phyloP scores from a whole-genome alignment of 2,329 filamentous ascomycete genomes.

The Aspergillus jensenii region DNA sequence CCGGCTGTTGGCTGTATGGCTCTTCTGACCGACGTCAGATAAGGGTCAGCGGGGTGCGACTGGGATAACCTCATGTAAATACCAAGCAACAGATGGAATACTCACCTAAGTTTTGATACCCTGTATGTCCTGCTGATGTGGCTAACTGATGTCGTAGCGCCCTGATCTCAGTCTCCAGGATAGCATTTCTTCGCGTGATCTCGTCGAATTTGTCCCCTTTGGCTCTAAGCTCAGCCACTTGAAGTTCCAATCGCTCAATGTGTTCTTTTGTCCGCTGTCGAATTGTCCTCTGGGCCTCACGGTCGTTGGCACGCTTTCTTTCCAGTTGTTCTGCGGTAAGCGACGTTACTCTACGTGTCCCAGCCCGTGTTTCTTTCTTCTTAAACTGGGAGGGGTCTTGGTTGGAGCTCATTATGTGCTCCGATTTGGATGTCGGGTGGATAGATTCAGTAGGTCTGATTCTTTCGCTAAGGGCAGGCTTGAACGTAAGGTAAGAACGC shows the following conservation, averaged over 20 bases:
- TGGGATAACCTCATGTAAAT: background rate
- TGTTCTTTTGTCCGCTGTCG: conserved; percentile 60
- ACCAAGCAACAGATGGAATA: background rate
- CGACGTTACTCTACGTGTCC: conserved; percentile 58
- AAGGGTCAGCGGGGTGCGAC: conserved; percentile 15
- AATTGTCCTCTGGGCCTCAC: conserved; percentile 61
- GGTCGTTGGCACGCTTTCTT: conserved; percentile 60
- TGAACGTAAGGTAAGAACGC: conserved; percentile 10
- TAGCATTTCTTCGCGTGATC: conserved; percentile 54
- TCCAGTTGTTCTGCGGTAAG: conserved; percentile 59
- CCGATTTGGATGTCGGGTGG: background rate
- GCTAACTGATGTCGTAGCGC: conserved; percentile 51
- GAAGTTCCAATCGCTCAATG: conserved; percentile 57
- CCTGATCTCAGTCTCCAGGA: conserved; percentile 56
- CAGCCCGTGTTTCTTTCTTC: conserved; percentile 50
- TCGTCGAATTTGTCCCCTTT: conserved; percentile 53
- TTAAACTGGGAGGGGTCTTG: conserved; percentile 21
- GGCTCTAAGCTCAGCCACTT: conserved; percentile 53
- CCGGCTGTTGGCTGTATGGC: conserved; percentile 17
- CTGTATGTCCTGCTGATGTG: conserved; percentile 23
- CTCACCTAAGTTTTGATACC: conserved; percentile 20
- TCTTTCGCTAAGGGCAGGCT: conserved; percentile 13
- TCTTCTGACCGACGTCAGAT: conserved; percentile 15
- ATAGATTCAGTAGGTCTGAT: conserved; percentile 5
- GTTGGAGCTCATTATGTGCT: conserved; percentile 26